These are phyloP conservation scores for Tripidium arundinaceum DNA, from an alignment of 202 grass and related monocot genomes.

Conservation along the genomic window DNA sequence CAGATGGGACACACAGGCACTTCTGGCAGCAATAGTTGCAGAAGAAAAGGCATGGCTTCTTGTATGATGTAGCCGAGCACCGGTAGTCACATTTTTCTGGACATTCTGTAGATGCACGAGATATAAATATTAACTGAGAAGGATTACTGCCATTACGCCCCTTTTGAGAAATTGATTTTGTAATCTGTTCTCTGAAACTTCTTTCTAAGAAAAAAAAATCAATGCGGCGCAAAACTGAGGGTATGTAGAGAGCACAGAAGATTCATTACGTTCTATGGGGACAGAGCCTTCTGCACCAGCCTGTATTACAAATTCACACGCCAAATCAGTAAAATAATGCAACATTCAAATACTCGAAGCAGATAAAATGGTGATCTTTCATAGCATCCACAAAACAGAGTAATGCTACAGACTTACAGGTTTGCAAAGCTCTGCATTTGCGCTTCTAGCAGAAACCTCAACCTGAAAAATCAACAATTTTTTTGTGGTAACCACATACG, in stretches of 20 bases:
- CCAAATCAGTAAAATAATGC: not conserved
- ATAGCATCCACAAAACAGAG: not conserved
- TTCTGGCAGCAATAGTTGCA: conserved; percentile 45
- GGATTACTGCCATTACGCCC: not conserved
- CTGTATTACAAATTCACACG: not conserved
- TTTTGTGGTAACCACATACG: not conserved
- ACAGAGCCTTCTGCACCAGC: conserved; percentile 33
- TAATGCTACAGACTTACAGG: conserved; percentile 1
- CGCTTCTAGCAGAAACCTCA: not conserved
- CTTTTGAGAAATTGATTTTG: not conserved
- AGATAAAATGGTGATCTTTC: not conserved
- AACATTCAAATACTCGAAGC: not conserved
- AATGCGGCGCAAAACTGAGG: not conserved
- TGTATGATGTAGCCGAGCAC: conserved; percentile 11
- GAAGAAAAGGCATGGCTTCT: conserved; percentile 22
- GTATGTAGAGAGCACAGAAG: not conserved
- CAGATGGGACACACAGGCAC: conserved; percentile 56
- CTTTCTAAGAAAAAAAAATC: not conserved
- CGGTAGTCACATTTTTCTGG: not conserved
- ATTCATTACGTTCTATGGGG: conserved; percentile 17
- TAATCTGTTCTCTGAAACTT: not conserved
- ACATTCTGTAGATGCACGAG: not conserved
- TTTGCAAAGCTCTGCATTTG: not conserved
- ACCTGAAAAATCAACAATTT: not conserved
- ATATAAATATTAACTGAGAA: not conserved